These are phyloP conservation scores for Dimargaris cristalligena DNA, from an alignment of 192 early-diverging fungal species.

Conservation along the genomic window DNA sequence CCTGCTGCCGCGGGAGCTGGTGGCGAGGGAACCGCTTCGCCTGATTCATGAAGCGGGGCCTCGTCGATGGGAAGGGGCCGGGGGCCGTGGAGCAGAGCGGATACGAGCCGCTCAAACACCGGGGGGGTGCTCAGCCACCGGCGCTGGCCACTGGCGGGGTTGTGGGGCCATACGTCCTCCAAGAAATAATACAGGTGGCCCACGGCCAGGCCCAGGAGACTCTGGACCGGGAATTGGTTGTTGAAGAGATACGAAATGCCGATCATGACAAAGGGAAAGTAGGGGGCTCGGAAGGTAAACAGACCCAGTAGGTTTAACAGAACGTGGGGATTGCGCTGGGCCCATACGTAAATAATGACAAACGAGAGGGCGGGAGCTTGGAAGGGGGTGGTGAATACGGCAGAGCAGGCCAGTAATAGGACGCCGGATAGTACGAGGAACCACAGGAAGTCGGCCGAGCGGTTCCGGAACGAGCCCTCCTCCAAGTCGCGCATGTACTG, in stretches of 20 bases:
- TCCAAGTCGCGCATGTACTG: constrained; percentile 86
- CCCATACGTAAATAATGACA: constrained; percentile 90
- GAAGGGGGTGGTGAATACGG: constrained; percentile 52
- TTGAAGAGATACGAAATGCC: constrained; percentile 74
- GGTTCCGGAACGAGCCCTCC: constrained; percentile 76
- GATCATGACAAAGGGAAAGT: constrained; percentile 78
- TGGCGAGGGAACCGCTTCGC: background rate
- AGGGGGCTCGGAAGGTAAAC: constrained; percentile 81
- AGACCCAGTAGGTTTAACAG: constrained; percentile 79
- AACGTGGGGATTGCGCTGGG: constrained; percentile 81
- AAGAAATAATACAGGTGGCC: constrained; percentile 94
- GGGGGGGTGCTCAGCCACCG: constrained; percentile 33
- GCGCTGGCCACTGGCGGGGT: constrained; percentile 38
- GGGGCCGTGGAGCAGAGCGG: background rate
- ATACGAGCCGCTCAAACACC: background rate
- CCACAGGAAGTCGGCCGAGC: constrained; percentile 89
- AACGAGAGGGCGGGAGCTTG: constrained; percentile 67
- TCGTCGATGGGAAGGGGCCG: background rate
- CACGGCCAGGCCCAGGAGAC: constrained; percentile 67
- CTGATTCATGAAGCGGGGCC: background rate
- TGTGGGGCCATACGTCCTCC: constrained; percentile 80
- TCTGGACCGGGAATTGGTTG: constrained; percentile 54
- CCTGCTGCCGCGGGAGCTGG: background rate
- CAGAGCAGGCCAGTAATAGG: constrained; percentile 14
- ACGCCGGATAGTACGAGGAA: constrained; percentile 52